Conservation (phyloP, 1,284 basidiomycete genomes). For the Boletus semigastroideus region DNA sequence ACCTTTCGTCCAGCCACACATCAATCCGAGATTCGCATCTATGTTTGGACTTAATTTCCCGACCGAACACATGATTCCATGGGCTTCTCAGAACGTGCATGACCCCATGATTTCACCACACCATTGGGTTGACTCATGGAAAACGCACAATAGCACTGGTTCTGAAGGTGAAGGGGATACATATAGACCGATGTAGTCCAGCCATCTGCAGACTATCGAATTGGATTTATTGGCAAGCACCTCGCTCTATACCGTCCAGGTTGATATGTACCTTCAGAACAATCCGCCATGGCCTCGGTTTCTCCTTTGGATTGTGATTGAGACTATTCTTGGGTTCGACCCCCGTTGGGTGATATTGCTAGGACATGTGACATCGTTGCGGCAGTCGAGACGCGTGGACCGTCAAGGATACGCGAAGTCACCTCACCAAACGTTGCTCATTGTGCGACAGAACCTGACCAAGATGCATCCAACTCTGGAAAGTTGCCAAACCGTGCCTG, state of each 20-base stretch:
- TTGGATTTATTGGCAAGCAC: slow-evolving; percentile 20
- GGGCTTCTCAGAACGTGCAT: slow-evolving; percentile 14
- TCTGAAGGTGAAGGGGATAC: slow-evolving; percentile 20
- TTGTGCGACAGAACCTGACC: neutral
- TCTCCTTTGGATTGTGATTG: neutral
- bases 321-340: neutral
- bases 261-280: slow-evolving; percentile 1
- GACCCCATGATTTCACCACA: slow-evolving; percentile 11
- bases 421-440: neutral
- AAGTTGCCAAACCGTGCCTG: neutral
- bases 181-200: slow-evolving; percentile 29
- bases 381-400: neutral
- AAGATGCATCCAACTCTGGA: neutral
- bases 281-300: neutral
- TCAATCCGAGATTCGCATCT: slow-evolving; percentile 72
- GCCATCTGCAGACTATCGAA: slow-evolving; percentile 8
- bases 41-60: slow-evolving; percentile 48
- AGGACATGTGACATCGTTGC: neutral
- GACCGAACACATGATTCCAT: slow-evolving; percentile 12
- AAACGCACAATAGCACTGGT: slow-evolving; percentile 21
- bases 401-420: neutral
- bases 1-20: slow-evolving; percentile 70
- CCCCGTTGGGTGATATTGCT: neutral
- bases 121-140: slow-evolving; percentile 34
- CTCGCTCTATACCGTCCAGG: neutral